These are phyloP conservation scores for Pseudopithomyces chartarum DNA, from an alignment of 2,329 filamentous ascomycete genomes.

Conservation along the genomic window DNA sequence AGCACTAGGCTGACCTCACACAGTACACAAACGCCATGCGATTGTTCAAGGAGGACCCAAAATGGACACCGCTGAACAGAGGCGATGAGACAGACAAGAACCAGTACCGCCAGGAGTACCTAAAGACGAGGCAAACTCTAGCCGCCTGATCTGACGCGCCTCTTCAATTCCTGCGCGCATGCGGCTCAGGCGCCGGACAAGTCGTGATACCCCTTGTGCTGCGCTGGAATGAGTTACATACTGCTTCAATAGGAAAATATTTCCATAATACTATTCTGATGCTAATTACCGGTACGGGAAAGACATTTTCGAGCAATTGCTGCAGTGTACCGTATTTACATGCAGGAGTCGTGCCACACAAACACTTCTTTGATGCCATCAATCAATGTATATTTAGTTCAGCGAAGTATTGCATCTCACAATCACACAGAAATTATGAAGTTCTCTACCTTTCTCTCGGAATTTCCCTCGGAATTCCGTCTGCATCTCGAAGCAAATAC, in stretches of 20 bases:
- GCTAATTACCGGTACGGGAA: not conserved
- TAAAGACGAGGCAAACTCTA: slow-evolving; percentile 47
- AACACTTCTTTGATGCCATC: not conserved
- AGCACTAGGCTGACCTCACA: slow-evolving; percentile 15
- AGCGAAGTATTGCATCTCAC: not conserved
- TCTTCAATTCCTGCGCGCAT: not conserved
- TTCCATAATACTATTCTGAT: not conserved
- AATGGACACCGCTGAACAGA: slow-evolving; percentile 94
- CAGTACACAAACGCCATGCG: slow-evolving; percentile 96
- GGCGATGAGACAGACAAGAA: slow-evolving; percentile 78
- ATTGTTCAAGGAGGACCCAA: slow-evolving; percentile 96
- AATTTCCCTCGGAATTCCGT: not conserved
- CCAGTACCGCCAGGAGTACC: slow-evolving; percentile 76
- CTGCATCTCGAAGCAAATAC: not conserved
- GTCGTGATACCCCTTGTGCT: not conserved
- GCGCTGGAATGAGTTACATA: not conserved
- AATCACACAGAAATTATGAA: not conserved
- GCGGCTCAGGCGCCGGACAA: not conserved
- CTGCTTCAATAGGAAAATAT: not conserved
- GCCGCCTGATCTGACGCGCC: slow-evolving; percentile 2
- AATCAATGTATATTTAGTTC: not conserved
- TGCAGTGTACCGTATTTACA: not conserved
- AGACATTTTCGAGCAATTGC: not conserved
- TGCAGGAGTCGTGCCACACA: not conserved
- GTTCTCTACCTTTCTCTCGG: not conserved